These are phyloP conservation scores for Bipolaris gigantea DNA, from an alignment of 2,329 filamentous ascomycete species.

Conservation along the genomic window DNA sequence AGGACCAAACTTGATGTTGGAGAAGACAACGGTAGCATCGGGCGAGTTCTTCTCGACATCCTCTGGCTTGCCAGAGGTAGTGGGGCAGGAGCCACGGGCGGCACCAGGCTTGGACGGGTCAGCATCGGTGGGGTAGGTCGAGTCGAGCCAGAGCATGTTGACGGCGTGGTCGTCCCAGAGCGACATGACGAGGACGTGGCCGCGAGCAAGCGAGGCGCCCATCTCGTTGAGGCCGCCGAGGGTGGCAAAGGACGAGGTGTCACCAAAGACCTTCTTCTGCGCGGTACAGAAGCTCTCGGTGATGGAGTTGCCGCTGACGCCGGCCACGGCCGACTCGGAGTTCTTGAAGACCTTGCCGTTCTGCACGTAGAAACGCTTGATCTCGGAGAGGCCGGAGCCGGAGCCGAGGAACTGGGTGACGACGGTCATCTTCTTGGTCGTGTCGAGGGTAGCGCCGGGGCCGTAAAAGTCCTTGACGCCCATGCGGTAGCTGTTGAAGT, in stretches of 20 bases:
- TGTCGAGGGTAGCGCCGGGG: constrained; percentile 52
- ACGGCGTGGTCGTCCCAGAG: constrained; percentile 67
- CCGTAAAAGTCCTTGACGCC: constrained; percentile 67
- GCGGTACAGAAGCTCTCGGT: constrained; percentile 60
- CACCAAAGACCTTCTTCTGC: constrained; percentile 60
- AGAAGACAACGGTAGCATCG: constrained; percentile 42
- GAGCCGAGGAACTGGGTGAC: constrained; percentile 55
- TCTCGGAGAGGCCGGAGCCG: constrained; percentile 49
- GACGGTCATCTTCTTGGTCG: constrained; percentile 51
- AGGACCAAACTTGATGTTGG: constrained; percentile 47
- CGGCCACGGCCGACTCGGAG: constrained; percentile 48
- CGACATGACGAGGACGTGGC: constrained; percentile 67
- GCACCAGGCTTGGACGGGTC: constrained; percentile 39
- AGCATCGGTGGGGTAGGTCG: constrained; percentile 58
- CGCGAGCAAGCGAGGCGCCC: constrained; percentile 56
- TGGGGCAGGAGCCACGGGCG: constrained; percentile 44
- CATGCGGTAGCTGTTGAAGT: constrained; percentile 64
- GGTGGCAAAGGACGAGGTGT: constrained; percentile 56
- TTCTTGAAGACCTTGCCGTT: constrained; percentile 54
- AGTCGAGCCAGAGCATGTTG: constrained; percentile 77
- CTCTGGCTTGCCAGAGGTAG: constrained; percentile 41
- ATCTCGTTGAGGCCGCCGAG: constrained; percentile 61
- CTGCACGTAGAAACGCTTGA: constrained; percentile 56
- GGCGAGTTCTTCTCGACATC: constrained; percentile 43
- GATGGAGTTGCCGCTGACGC: constrained; percentile 57